A percentile compares a stretch with the other conserved stretches of the same genome.
phyloP scores from a whole-genome alignment of 169 alveolate species.

The Plasmodium adleri region DNA sequence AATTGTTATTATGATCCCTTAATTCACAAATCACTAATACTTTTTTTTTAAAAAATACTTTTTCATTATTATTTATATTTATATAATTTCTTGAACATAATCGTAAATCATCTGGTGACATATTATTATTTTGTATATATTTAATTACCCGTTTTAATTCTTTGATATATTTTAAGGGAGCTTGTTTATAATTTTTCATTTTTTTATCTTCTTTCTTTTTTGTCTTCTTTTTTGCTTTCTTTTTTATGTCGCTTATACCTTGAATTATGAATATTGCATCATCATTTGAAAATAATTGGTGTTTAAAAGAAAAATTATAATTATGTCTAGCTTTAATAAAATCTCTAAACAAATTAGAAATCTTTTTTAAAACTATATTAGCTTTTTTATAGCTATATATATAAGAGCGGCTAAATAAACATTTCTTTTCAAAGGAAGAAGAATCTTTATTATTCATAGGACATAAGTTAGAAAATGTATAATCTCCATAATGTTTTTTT shows the following conservation, averaged over 20 bases:
- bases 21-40: conserved; percentile 52
- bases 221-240: conserved; percentile 20
- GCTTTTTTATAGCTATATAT: conserved; percentile 55
- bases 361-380: conserved; percentile 28
- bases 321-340: conserved; percentile 69
- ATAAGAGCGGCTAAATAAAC: too few species aligned
- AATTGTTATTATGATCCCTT: conserved; percentile 61
- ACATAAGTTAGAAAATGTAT: background rate
- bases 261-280: conserved; percentile 30
- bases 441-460: background rate
- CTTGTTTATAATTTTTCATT: conserved; percentile 1
- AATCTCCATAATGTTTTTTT: conserved; percentile 18
- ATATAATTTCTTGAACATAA: background rate
- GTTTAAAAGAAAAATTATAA: conserved; percentile 14
- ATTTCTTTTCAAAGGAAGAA: too few species aligned
- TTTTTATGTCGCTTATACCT: background rate
- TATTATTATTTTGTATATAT: conserved; percentile 25
- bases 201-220: conserved; percentile 12
- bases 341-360: conserved; percentile 24
- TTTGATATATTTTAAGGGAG: conserved; percentile 32
- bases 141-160: conserved; percentile 31
- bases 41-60: conserved; percentile 3
- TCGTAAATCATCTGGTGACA: background rate
- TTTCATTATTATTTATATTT: background rate
- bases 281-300: conserved; percentile 35